phyloP scores from a whole-genome alignment of 768 basidiomycete genomes.

The Mycena maculata region DNA sequence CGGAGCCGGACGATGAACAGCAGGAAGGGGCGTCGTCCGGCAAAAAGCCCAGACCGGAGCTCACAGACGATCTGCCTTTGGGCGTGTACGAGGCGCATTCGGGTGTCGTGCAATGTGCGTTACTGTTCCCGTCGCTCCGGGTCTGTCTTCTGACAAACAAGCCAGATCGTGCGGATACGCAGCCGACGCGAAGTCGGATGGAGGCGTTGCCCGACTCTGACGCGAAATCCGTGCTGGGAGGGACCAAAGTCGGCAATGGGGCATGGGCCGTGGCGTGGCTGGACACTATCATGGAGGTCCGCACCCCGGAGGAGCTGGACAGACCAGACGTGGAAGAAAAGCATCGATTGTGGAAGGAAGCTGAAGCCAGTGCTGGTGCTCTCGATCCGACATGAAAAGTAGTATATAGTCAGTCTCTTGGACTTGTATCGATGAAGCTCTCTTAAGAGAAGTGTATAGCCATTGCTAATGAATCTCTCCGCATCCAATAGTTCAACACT shows the following conservation, averaged over 20 bases:
- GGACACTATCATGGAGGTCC: constrained; percentile 64
- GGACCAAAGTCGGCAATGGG: constrained; percentile 79
- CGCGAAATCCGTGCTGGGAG: constrained; percentile 67
- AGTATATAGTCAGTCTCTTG: too few relatives aligned
- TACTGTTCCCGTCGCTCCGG: constrained; percentile 5
- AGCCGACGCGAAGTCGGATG: constrained; percentile 75
- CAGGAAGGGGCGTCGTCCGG: constrained; percentile 36
- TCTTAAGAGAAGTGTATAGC: too few relatives aligned
- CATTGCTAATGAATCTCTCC: too few relatives aligned
- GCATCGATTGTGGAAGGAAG: constrained; percentile 28
- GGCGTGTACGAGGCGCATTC: constrained; percentile 90
- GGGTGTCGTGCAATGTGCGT: constrained; percentile 78
- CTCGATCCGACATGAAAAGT: constrained; percentile 20
- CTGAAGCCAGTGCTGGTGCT: constrained; percentile 20
- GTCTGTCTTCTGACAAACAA: constrained; percentile 4
- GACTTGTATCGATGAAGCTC: too few relatives aligned
- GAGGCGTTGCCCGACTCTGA: constrained; percentile 62
- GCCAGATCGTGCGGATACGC: constrained; percentile 81
- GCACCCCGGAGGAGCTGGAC: constrained; percentile 15
- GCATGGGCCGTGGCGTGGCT: constrained; percentile 88
- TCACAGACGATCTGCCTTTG: constrained; percentile 54
- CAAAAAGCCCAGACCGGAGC: constrained; percentile 42
- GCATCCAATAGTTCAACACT: too few relatives aligned
- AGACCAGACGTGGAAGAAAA: constrained; percentile 21
- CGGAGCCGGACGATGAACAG: constrained; percentile 42